Percentiles rank a stretch among this genome's conserved stretches.
Conservation (phyloP, 768 basidiomycete species). For the Phanerochaete sordida region DNA sequence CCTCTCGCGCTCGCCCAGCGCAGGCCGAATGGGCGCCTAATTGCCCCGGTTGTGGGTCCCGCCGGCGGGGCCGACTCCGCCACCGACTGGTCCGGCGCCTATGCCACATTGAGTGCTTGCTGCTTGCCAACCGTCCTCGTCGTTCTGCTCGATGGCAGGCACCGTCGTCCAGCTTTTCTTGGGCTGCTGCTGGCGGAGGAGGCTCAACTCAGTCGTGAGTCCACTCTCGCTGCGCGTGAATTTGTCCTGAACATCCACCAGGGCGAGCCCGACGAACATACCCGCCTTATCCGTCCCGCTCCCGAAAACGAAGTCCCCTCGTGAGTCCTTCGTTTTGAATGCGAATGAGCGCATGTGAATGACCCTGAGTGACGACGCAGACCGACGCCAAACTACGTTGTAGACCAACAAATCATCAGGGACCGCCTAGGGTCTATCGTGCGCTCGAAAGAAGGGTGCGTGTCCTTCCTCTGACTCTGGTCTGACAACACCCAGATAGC, state of each 20-base stretch:
- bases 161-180: not conserved
- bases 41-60: not conserved
- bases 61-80: not conserved
- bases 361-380: constrained; percentile 1
- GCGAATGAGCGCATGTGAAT: not conserved
- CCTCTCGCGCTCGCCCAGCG: no score
- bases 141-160: not conserved
- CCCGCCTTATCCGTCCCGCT: constrained; percentile 27
- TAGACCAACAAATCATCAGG: constrained; percentile 49
- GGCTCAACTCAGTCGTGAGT: not conserved
- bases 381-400: constrained; percentile 16
- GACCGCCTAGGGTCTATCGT: constrained; percentile 54
- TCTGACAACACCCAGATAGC: not conserved
- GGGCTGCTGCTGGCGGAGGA: not conserved
- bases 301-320: constrained; percentile 22
- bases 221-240: not conserved
- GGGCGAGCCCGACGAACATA: constrained; percentile 27
- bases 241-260: not conserved
- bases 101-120: not conserved
- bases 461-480: constrained; percentile 8
- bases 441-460: constrained; percentile 58
- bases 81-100: not conserved
- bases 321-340: constrained; percentile 15
- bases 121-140: not conserved
- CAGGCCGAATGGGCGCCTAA: no score